Evolutionary conservation across 2,329 filamentous ascomycete species (phyloP), one percentile per base, ranked within the genome.

Genomic region (Ascochyta lentis): DNA sequence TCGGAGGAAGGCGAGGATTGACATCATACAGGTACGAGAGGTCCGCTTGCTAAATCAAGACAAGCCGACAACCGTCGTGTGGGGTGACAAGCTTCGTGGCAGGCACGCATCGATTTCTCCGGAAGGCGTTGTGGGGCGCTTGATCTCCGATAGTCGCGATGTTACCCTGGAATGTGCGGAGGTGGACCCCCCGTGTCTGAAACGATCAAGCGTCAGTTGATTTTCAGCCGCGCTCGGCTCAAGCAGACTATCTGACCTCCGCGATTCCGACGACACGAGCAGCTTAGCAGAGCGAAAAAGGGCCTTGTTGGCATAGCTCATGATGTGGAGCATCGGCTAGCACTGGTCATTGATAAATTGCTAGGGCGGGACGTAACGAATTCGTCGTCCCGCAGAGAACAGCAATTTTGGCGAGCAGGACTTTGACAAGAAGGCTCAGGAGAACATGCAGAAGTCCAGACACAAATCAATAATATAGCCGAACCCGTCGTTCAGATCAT

Each of bases 41-140:
- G 34, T 45, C 52, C 52, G 49, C 42, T 56, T 63, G 42, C 60
- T 60, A 16, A 16, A 50, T 60, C 19, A 26, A 43, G 54, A 41
- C 49, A 48, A 57, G 55, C 37, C 16, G 27, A 50, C 64, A 71
- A n/a, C 23, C 27, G 33, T 46, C 16, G 33, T 60, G 60, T 60
- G 57, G 59, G 59, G 51, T 50, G 39, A 42, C 31, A n/a, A 35
- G 12, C 6, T 27, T 49, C 35, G 29, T 40, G 41, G 44, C 33
- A 19, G 39, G 35, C 45, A 24, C 35, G 51, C 38, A 45, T 34
- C 31, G 10, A 23, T 33, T 54, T 48, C 50, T 46, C 53, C 53
- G 47, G 50, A 45, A 23, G 42, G 27, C 40, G 40, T 42, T 56
- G 43, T 52, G 47, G 54, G 48, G 54, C 41, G 46, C 34, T 48